These are phyloP conservation scores for Calonectria montana DNA, from an alignment of 2,329 filamentous ascomycete species.

Conservation along the genomic window DNA sequence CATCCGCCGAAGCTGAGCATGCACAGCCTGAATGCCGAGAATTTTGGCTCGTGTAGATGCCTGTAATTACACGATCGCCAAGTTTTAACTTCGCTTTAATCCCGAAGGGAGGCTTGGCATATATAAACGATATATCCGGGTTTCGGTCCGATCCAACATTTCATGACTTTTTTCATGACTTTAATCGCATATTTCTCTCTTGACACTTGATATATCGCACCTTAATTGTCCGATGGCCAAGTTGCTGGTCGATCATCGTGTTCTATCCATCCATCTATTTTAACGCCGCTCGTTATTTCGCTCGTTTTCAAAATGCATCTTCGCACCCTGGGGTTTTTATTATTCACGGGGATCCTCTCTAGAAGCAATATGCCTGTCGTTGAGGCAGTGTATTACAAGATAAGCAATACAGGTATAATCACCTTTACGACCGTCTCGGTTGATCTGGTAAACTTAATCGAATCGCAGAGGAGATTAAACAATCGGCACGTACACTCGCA, in stretches of 20 bases:
- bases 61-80: neutral
- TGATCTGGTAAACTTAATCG: neutral
- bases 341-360: constrained; percentile 25
- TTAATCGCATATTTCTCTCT: neutral
- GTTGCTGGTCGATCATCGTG: neutral
- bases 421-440: neutral
- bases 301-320: neutral
- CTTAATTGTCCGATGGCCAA: no score
- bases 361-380: constrained; percentile 30
- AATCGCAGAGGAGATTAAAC: constrained; percentile 56
- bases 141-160: neutral
- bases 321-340: constrained; percentile 10
- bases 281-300: neutral
- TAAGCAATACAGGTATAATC: constrained; percentile 45
- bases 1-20: constrained; percentile 17
- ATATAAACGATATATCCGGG: neutral
- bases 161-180: neutral
- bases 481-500: constrained; percentile 59
- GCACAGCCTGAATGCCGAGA: constrained; percentile 43
- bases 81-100: neutral
- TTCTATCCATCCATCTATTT: neutral
- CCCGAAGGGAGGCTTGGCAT: neutral
- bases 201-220: neutral
- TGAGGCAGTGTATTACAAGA: constrained; percentile 44
- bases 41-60: constrained; percentile 38